These are phyloP conservation scores for Effrenium voratum DNA, from an alignment of 73 alveolate genomes.

Conservation along the genomic window DNA sequence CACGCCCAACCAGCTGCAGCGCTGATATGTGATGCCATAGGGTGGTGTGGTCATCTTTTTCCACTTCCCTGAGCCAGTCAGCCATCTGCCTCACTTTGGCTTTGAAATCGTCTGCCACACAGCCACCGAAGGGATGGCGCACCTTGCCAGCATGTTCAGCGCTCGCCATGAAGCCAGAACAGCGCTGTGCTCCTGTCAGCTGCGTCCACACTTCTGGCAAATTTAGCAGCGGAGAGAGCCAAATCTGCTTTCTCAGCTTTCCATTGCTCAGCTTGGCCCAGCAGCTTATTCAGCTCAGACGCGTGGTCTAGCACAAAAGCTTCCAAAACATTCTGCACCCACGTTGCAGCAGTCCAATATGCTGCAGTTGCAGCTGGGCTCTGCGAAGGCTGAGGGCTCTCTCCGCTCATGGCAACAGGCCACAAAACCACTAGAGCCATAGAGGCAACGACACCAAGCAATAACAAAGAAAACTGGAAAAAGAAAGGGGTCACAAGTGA, in stretches of 20 bases:
- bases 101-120: neutral
- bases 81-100: neutral
- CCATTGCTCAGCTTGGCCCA: neutral
- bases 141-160: neutral
- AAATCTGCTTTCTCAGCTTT: neutral
- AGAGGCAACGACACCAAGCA: neutral
- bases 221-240: neutral
- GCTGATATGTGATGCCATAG: constrained; percentile 14
- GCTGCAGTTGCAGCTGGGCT: neutral
- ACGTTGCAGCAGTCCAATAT: neutral
- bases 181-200: neutral
- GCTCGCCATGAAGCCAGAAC: neutral
- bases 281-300: neutral
- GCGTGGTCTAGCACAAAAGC: neutral
- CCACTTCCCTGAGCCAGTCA: neutral
- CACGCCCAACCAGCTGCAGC: neutral
- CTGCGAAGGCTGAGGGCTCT: neutral
- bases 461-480: neutral
- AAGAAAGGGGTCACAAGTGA: neutral
- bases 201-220: neutral
- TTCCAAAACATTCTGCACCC: neutral
- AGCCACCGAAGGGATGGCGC: neutral
- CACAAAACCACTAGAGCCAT: neutral
- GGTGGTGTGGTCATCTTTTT: neutral
- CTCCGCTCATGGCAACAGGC: neutral